A percentile compares a stretch with the other conserved stretches of the same genome.
Evolutionary conservation across 73 alveolate genomes (phyloP).

Genomic region (Effrenium voratum): DNA sequence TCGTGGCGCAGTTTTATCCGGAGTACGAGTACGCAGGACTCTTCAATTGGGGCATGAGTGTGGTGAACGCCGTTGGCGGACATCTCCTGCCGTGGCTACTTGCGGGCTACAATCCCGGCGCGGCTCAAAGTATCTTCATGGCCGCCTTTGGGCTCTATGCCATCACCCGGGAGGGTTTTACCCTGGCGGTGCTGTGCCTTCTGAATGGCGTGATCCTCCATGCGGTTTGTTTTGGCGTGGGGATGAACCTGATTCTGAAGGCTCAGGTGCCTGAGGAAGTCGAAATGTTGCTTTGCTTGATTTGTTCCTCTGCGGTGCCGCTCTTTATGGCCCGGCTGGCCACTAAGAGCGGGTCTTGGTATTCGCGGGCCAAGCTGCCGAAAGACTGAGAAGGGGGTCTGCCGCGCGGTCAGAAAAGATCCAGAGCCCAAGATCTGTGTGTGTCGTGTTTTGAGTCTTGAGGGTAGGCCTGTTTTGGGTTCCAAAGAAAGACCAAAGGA

Average conservation of each 20-base stretch:
- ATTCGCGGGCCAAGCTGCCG: too few species aligned
- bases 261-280: background rate
- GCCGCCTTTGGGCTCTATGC: background rate
- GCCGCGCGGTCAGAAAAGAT: too few species aligned
- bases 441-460: too few species aligned
- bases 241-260: background rate
- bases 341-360: too few species aligned
- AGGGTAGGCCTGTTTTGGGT: too few species aligned
- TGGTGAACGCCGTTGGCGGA: background rate
- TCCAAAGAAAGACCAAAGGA: too few species aligned
- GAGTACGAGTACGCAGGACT: slow-evolving; percentile 40
- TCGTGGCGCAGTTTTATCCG: background rate
- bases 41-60: slow-evolving; percentile 62
- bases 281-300: background rate
- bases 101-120: slow-evolving; percentile 6
- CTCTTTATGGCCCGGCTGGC: too few species aligned
- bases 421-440: too few species aligned
- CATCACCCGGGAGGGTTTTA: background rate
- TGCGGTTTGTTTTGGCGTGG: background rate
- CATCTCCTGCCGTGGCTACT: background rate
- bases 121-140: background rate
- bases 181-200: background rate
- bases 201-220: background rate
- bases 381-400: too few species aligned
- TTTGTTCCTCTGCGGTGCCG: background rate